Percentiles rank a stretch among this genome's conserved stretches.
Evolutionary conservation across 495 filamentous ascomycete species (phyloP).

Genomic region (Amniculicola lignicola): DNA sequence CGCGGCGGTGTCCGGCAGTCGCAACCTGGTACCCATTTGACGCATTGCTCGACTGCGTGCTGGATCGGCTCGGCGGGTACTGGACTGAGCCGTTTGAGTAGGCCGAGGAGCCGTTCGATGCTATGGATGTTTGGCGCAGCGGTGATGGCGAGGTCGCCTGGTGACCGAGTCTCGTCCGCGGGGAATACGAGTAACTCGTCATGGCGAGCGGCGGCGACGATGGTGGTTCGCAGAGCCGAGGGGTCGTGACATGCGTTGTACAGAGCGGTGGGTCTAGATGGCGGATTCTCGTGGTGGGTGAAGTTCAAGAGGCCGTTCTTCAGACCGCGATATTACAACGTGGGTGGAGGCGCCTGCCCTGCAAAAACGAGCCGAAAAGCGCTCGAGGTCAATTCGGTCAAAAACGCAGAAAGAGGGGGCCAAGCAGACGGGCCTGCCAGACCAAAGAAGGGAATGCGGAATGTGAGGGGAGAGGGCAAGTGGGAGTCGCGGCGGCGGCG

Average conservation of each 20-base stretch:
- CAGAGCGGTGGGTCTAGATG: slow-evolving; percentile 5
- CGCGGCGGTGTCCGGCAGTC: slow-evolving; percentile 63
- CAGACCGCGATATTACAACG: slow-evolving; percentile 23
- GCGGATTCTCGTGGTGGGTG: slow-evolving; percentile 12
- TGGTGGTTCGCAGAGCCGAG: background rate
- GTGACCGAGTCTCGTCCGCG: slow-evolving; percentile 51
- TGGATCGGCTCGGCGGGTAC: slow-evolving; percentile 66
- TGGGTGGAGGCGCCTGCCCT: slow-evolving; percentile 21
- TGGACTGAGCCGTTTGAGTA: slow-evolving; percentile 68
- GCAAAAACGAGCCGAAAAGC: background rate
- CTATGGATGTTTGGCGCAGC: slow-evolving; percentile 69
- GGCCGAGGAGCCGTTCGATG: slow-evolving; percentile 73
- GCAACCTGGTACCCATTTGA: slow-evolving; percentile 58
- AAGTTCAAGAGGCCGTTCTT: slow-evolving; percentile 29
- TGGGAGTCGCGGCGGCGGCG: slow-evolving; percentile 9
- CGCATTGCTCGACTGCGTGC: slow-evolving; percentile 70
- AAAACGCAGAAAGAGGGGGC: slow-evolving; percentile 13
- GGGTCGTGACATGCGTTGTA: slow-evolving; percentile 29
- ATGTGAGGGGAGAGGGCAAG: slow-evolving; percentile 15
- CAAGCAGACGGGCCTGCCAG: slow-evolving; percentile 10
- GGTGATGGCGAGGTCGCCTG: slow-evolving; percentile 56
- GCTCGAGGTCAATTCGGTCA: background rate
- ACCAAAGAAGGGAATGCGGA: slow-evolving; percentile 28
- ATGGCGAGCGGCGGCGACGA: slow-evolving; percentile 21
- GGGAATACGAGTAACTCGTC: slow-evolving; percentile 30